Base-by-base conservation (phyloP, 345 rosid species). In the Bruguiera parviflora region DNA sequence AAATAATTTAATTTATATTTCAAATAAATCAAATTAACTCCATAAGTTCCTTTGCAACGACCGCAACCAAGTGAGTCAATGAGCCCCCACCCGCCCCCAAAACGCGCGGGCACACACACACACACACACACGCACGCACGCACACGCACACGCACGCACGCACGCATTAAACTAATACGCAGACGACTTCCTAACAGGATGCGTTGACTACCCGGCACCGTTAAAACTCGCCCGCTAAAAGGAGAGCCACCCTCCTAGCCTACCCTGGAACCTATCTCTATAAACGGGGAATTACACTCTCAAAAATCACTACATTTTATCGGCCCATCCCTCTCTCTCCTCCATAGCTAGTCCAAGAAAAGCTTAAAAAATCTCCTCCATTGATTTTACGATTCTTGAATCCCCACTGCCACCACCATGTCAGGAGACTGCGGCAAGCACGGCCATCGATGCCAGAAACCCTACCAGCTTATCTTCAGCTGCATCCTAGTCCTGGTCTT, bases 401-500 rank as follows among this genome's bases (percentile, higher is more conserved):
- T 10, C 4, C 15, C 55, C 60, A 27, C 66, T 47, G 39, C 55
- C 70, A 25, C 53, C 71, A 21, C 59, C 55, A 91, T 91, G 96
- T 32, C 9, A 6, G 80, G 82, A 68, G 72, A 58, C 57, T 89
- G 96, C 79, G 75, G 64, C 39, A 58, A 82, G 27, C 96, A 88
- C 79, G 65, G 67, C 31, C 0, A 15, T 58, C 61, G 51, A 46
- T 69, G 80, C 61, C 80, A 71, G 63, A 71, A 15, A 63, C 16
- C 71, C n/a, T 25, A 75, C 82, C 81, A 81, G 0, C 71, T 58
- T 15, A 69, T 88, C 70, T 43, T 80, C 67, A 68, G 71, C 61
- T 79, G 85, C 0, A 79, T 96, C 64, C 68, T 86, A 32, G 21
- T 90, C 75, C 74, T 87, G 86, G 53, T 75, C 75, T 75, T 90